phyloP scores from a whole-genome alignment of 83 land plant genomes.

The Isoetes engelmannii region DNA sequence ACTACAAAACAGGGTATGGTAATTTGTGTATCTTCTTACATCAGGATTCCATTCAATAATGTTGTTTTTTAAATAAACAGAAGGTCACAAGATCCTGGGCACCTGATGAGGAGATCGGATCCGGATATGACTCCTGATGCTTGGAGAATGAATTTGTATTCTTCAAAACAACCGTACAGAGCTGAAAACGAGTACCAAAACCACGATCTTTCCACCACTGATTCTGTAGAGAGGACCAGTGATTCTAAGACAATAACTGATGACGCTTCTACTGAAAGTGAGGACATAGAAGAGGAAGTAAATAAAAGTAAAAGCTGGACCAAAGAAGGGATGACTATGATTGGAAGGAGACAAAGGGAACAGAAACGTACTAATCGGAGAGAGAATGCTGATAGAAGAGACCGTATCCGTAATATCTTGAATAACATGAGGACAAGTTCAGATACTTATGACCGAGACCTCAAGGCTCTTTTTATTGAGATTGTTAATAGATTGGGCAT shows the following conservation, averaged over 20 bases:
- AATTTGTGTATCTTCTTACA: no score
- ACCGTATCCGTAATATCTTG: not conserved
- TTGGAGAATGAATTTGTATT: no score
- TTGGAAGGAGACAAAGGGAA: not conserved
- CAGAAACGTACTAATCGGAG: not conserved
- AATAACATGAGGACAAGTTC: not conserved
- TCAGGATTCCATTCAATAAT: no score
- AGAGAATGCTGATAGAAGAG: not conserved
- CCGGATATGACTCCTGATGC: no score
- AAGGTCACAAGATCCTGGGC: no score
- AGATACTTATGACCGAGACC: conserved; percentile 5
- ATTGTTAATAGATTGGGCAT: conserved; percentile 1
- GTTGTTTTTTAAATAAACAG: no score
- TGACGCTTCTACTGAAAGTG: conserved; percentile 1
- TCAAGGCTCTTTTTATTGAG: conserved; percentile 3
- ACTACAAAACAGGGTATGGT: no score
- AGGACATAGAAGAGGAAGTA: not conserved
- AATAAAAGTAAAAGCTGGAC: not conserved
- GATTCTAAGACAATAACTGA: conserved; percentile 9
- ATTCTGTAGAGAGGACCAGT: not conserved
- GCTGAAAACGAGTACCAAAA: no score
- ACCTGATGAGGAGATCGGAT: no score
- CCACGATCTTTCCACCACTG: not conserved
- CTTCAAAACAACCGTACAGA: no score
- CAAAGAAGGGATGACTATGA: not conserved